phyloP scores from a whole-genome alignment of 2,329 filamentous ascomycete genomes.

The Cryphonectria radicalis region DNA sequence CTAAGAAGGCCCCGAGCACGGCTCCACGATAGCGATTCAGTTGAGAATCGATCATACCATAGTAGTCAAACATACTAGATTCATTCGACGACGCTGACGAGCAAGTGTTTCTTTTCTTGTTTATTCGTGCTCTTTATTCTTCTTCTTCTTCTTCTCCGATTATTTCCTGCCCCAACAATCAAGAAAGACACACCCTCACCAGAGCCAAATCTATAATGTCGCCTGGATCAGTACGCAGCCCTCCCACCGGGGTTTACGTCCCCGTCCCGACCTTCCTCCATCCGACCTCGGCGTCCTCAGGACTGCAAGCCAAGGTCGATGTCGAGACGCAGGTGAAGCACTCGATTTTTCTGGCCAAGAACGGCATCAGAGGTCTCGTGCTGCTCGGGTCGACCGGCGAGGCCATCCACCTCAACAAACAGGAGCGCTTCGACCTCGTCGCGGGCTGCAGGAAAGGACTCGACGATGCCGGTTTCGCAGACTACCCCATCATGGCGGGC shows the following conservation, averaged over 20 bases:
- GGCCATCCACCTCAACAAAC: conserved; percentile 62
- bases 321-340: conserved; percentile 61
- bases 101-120: neutral
- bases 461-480: conserved; percentile 57
- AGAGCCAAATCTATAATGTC: conserved; percentile 1
- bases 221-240: conserved; percentile 33
- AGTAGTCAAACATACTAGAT: neutral
- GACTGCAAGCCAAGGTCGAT: conserved; percentile 57
- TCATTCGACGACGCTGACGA: neutral
- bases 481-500: conserved; percentile 65
- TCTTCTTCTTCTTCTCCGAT: neutral
- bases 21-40: neutral
- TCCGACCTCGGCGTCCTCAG: conserved; percentile 46
- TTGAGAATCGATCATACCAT: neutral
- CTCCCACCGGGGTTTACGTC: conserved; percentile 61
- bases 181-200: neutral
- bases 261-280: conserved; percentile 69
- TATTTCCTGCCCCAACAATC: too few relatives aligned
- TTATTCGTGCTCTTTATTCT: neutral
- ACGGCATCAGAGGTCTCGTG: conserved; percentile 64
- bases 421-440: conserved; percentile 61
- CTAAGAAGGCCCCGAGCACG: neutral
- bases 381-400: conserved; percentile 68
- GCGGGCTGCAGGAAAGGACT: conserved; percentile 59
- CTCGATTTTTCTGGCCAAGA: conserved; percentile 61